Evolutionary conservation across 2,329 filamentous ascomycete genomes (phyloP), one percentile per base, ranked within the genome.

Genomic region (Aspergillus oerlinghausenensis): DNA sequence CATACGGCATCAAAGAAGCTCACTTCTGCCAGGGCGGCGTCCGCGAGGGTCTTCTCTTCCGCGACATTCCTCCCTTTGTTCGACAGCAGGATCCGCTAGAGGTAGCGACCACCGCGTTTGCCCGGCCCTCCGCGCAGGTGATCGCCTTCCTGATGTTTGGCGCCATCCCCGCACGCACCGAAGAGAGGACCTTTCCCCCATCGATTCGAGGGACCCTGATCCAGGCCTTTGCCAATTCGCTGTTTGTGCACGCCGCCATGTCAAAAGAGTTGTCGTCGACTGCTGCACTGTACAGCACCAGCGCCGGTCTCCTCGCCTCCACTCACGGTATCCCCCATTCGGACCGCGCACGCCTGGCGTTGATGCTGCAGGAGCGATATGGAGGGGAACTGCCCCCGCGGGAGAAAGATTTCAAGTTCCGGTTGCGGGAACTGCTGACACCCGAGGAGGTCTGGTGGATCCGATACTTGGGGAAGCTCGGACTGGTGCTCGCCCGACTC

Each of bases 11-110:
- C 63, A 83, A 84, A 47, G 81, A 83, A 19, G 89, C 91, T 1
- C 87, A 87, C 1, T 96, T 96, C 72, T 94, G 90, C 69, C 87
- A 89, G 63, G 90, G 92, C 8, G 92, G 91, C 10, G 92, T 96
- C 59, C 81, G 91, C 47, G 91, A 96, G 73, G 92, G 92, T 1
- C 85, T 86, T n/a, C 76, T 95, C 45, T 90, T 90, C 75, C 63
- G 64, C 3, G 85, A 83, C 57, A 82, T 96, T 26, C 79, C 84
- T 0, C 66, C 73, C 0, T 68, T 79, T 0, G 72, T 88, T 9
- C 84, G 88, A 57, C 82, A 86, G 55, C 79, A 83, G 62, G 81
- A 87, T 63, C 90, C 91, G 0, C 74, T 95, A 0, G 76, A 83
- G 23, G 82, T 85, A 0, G 84, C 83, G 1, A 88, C 85, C 0